Base-by-base conservation (phyloP, 2,329 filamentous ascomycete species). In the Xylaria sp. region DNA sequence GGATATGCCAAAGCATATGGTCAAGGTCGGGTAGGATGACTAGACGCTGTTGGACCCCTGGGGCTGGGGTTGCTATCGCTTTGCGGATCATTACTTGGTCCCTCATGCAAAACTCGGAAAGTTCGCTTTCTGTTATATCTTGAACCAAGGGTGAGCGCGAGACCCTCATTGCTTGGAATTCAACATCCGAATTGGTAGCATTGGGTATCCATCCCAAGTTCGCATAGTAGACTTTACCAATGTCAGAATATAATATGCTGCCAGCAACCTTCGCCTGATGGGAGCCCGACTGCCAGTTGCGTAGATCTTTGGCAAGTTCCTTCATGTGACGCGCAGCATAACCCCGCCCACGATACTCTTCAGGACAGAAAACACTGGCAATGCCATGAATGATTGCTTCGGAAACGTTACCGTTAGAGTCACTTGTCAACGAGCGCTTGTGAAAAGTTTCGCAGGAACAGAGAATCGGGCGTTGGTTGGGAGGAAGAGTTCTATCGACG, bases 1-100 rank as follows among this genome's bases (percentile, higher is more conserved):
- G 33, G 42, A 72, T 70, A 61, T 72, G 69, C 69, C 67, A 72
- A 5, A 72, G 61, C 67, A 71, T 72, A 13, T 72, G 69, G 15
- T 69, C 65, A 1, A 72, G 27, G 15, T 71, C 60, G 2, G 69
- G 65, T 17, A 72, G 50, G 11, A 72, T 59, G 2, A 59, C 45
- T 4, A 68, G 22, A 15, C 69, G 67, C 33, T 58, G 68, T 20
- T 33, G 50, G 5, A 25, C 31, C 17, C 20, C 45, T 15, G 13
- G 22, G 15, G 11, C 29, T 25, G 1, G 22, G 17, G 31, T 68
- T 38, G 44, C 50, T 58, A 71, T 64, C 0, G 69, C 67, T 10
- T 29, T 11, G 3, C 44, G 27, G 22, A 68, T 29, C 25, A 68
- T 67, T 1, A 11, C 44, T 27, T 69, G 63, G 51, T 71, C 67